Evolutionary conservation across 2,329 filamentous ascomycete genomes (phyloP).

Genomic region (Cytospora mali): DNA sequence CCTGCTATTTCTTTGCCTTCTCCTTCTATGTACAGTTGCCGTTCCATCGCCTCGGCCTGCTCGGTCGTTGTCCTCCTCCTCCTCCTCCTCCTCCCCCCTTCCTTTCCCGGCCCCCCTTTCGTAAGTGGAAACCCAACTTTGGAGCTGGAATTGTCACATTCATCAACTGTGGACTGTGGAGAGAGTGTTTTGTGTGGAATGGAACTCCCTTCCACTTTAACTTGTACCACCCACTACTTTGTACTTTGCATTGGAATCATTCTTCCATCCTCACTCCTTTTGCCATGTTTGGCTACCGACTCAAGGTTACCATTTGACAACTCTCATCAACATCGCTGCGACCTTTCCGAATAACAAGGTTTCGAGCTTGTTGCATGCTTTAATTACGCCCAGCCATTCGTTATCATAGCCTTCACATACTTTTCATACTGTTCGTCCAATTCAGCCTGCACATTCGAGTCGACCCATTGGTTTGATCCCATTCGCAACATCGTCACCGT

Average conservation of each 20-base stretch:
- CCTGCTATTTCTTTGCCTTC: too few relatives aligned
- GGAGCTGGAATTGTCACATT: neutral
- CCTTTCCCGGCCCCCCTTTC: neutral
- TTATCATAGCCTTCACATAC: neutral
- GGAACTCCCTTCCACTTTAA: constrained; percentile 9
- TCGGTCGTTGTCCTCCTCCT: too few relatives aligned
- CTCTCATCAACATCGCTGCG: neutral
- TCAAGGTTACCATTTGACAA: neutral
- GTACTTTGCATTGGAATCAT: neutral
- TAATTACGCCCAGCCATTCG: neutral
- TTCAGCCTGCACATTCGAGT: constrained; percentile 5
- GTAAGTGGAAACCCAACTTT: neutral
- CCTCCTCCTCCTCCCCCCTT: too few relatives aligned
- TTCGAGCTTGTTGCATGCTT: neutral
- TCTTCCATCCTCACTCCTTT: constrained; percentile 16
- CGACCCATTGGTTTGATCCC: too few relatives aligned
- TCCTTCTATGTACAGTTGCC: too few relatives aligned
- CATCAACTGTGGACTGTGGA: neutral
- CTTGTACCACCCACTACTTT: neutral
- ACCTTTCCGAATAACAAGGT: neutral
- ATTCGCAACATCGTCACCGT: constrained; percentile 2
- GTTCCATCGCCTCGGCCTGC: too few relatives aligned
- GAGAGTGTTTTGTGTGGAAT: constrained; percentile 1
- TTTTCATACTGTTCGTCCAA: neutral
- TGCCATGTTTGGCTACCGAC: neutral